phyloP scores from a whole-genome alignment of 1,284 basidiomycete genomes.

The Rhodotorula mucilaginosa region DNA sequence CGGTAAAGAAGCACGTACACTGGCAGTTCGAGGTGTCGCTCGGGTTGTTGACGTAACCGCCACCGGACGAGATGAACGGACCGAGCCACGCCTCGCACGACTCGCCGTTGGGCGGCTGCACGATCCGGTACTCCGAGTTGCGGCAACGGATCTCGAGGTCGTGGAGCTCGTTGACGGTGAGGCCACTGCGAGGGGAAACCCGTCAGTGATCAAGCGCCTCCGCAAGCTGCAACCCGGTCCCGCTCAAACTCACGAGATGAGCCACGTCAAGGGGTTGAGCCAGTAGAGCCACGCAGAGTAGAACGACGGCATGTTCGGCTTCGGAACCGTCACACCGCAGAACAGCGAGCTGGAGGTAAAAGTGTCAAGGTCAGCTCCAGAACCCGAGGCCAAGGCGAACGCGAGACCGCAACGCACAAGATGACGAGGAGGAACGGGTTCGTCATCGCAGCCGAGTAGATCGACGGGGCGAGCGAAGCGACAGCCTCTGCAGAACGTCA shows the following conservation, averaged over 20 bases:
- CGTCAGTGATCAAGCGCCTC: too few species aligned
- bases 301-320: slow-evolving; percentile 63
- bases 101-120: slow-evolving; percentile 47
- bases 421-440: slow-evolving; percentile 64
- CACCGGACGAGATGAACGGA: slow-evolving; percentile 45
- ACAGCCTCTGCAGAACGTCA: slow-evolving; percentile 51
- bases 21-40: slow-evolving; percentile 61
- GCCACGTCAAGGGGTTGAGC: slow-evolving; percentile 47
- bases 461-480: slow-evolving; percentile 68
- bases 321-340: slow-evolving; percentile 42
- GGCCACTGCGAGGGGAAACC: slow-evolving; percentile 48
- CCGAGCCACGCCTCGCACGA: slow-evolving; percentile 47
- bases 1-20: too few species aligned
- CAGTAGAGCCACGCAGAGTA: slow-evolving; percentile 64
- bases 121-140: slow-evolving; percentile 45
- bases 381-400: too few species aligned
- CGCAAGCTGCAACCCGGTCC: too few species aligned
- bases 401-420: not conserved
- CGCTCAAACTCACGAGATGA: slow-evolving; percentile 29
- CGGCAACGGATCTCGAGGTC: slow-evolving; percentile 61
- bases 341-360: slow-evolving; percentile 24
- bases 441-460: slow-evolving; percentile 70
- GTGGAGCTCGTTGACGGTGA: slow-evolving; percentile 76
- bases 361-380: too few species aligned
- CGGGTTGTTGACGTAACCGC: slow-evolving; percentile 77